Evolutionary conservation across 441 rosid genomes (phyloP).

Genomic region (Isatis lusitanica): DNA sequence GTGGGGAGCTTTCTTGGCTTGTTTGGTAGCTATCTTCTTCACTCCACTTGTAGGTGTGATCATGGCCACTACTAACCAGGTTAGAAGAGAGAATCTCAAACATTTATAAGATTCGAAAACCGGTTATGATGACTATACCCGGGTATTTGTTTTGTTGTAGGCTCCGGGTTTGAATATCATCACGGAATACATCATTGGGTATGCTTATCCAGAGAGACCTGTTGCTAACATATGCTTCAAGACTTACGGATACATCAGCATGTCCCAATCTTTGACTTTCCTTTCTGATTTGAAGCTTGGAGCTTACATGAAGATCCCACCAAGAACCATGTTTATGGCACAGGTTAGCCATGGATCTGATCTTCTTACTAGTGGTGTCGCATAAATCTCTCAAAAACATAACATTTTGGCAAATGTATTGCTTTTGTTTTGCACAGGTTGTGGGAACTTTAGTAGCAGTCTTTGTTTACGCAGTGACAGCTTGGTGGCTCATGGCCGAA

Average conservation of each 20-base stretch:
- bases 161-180: slow-evolving; percentile 70
- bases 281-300: slow-evolving; percentile 73
- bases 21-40: slow-evolving; percentile 61
- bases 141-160: slow-evolving; percentile 55
- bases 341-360: slow-evolving; percentile 40
- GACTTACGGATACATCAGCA: slow-evolving; percentile 77
- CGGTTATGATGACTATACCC: neutral
- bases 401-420: neutral
- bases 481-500: slow-evolving; percentile 73
- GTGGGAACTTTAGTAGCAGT: slow-evolving; percentile 58
- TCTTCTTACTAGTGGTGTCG: neutral
- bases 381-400: neutral
- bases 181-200: slow-evolving; percentile 73
- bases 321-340: slow-evolving; percentile 72
- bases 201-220: slow-evolving; percentile 68
- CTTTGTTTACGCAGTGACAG: slow-evolving; percentile 48
- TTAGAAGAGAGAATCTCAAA: neutral
- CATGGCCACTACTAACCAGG: slow-evolving; percentile 76
- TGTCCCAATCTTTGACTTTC: slow-evolving; percentile 66
- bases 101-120: neutral
- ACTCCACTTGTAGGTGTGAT: slow-evolving; percentile 77
- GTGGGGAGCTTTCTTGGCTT: slow-evolving; percentile 80
- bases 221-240: slow-evolving; percentile 90
- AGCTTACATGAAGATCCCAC: slow-evolving; percentile 86
- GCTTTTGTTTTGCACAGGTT: slow-evolving; percentile 19